phyloP scores from a whole-genome alignment of 2,329 filamentous ascomycete species.

The Fonsecaea erecta region DNA sequence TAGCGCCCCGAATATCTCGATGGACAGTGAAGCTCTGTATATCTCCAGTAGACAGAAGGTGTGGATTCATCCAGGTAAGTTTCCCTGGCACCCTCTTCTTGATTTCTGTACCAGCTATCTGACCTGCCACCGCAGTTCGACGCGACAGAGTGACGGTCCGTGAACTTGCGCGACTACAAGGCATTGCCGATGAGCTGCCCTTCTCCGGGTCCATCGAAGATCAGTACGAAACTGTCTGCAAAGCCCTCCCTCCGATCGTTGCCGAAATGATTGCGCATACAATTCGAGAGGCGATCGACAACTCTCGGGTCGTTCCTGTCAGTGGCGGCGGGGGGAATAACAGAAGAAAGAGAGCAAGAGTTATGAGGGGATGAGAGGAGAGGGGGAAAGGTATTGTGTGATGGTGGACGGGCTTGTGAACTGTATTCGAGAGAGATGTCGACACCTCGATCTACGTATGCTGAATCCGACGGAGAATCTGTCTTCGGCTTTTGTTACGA shows the following conservation, averaged over 20 bases:
- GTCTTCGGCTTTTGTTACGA: too few species aligned
- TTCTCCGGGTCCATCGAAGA: constrained; percentile 20
- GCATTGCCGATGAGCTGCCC: constrained; percentile 32
- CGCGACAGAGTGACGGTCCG: constrained; percentile 28
- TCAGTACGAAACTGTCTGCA: constrained; percentile 23
- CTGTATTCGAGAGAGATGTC: not conserved
- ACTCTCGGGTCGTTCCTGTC: not conserved
- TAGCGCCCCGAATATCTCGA: not conserved
- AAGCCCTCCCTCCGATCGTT: constrained; percentile 28
- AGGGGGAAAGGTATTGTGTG: not conserved
- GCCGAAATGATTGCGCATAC: constrained; percentile 17
- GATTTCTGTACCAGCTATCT: not conserved
- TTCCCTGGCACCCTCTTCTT: not conserved
- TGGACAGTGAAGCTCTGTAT: not conserved
- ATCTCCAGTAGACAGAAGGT: not conserved
- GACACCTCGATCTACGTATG: not conserved
- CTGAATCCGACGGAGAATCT: too few species aligned
- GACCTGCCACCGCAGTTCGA: constrained; percentile 10
- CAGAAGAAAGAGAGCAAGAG: constrained; percentile 8
- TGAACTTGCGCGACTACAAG: constrained; percentile 33
- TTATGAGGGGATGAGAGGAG: not conserved
- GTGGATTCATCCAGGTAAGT: constrained; percentile 27
- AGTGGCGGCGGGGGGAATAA: too few species aligned
- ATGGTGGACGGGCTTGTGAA: not conserved
- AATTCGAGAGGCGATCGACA: constrained; percentile 7